These are phyloP conservation scores for Coprinellus micaceus DNA, from an alignment of 768 basidiomycete genomes.

Conservation along the genomic window DNA sequence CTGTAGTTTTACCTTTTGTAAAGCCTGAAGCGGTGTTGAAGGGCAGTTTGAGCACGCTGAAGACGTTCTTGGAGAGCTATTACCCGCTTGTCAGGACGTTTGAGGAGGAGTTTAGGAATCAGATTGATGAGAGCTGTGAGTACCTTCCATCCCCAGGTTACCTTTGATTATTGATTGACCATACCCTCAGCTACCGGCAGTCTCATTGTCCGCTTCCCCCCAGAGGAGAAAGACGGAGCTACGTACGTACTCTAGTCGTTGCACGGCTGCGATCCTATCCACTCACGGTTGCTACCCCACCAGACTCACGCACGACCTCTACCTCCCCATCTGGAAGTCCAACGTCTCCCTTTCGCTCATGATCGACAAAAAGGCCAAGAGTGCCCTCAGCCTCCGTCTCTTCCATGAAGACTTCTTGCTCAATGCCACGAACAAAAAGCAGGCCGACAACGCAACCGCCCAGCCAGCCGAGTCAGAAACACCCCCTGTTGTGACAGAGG, in stretches of 20 bases:
- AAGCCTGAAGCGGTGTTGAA: constrained; percentile 58
- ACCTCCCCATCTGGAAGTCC: constrained; percentile 97
- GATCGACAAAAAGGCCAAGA: constrained; percentile 97
- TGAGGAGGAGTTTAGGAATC: constrained; percentile 51
- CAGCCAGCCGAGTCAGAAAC: too few species aligned
- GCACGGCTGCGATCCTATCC: background rate
- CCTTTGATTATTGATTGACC: background rate
- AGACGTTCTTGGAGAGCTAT: constrained; percentile 67
- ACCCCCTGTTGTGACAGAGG: too few species aligned
- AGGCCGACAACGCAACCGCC: background rate
- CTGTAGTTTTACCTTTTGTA: constrained; percentile 79
- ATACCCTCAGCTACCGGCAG: constrained; percentile 55
- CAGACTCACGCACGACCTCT: constrained; percentile 73
- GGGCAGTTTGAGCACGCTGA: constrained; percentile 54
- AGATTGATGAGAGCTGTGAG: constrained; percentile 55
- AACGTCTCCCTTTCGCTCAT: constrained; percentile 83
- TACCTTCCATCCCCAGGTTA: constrained; percentile 10
- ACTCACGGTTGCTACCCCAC: background rate
- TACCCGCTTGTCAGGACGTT: constrained; percentile 76
- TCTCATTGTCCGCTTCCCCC: constrained; percentile 66
- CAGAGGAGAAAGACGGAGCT: constrained; percentile 48
- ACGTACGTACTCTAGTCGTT: constrained; percentile 40
- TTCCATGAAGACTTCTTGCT: constrained; percentile 76
- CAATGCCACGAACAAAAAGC: constrained; percentile 47
- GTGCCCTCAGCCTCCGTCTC: constrained; percentile 82